Evolutionary conservation across 768 basidiomycete species (phyloP), one percentile per base, ranked within the genome.

Genomic region (Suillus subalutaceus): DNA sequence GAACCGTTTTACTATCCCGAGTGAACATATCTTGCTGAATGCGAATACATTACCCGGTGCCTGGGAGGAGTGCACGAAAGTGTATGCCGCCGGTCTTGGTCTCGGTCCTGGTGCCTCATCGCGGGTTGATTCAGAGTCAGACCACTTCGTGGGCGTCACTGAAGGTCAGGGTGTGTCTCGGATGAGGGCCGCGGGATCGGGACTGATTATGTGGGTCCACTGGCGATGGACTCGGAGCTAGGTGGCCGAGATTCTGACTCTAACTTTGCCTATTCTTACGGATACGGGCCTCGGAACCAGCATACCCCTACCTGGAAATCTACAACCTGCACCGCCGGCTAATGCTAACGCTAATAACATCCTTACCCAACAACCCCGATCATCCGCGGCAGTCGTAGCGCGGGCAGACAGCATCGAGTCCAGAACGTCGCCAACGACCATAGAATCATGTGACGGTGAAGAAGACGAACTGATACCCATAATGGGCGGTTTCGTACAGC

Each of bases 401-500:
- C n/a, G 32, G 40, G 38, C 53, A 32, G 63, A 62, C 10, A 64
- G 41, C 32, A 58, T 66, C 53, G 61, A 66, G 10, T 10, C 23
- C 16, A 5, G 13, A 16, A n/a, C 20, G 12, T n/a, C 32, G 35
- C 38, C 52, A 13, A 37, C 35, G 6, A 60, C 26, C n/a, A 23
- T 55, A 12, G 46, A 52, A 52, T 52, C 52, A 8, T 13, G 30
- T 23, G 41, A 53, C 7, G 46, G 18, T 16, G 77, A 75, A 58
- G 75, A 74, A 69, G 75, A 76, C 32, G 75, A 73, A 37, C 75
- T 84, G 63, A 79, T 92, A 38, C 83, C 82, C 7, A 82, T 93
- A 59, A 78, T 93, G 64, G 89, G 90, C 63, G 81, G 84, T 30
- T 85, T 81, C 70, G 83, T 93, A 53, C 82, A 84, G 62, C 89